A percentile compares a stretch with the other conserved stretches of the same genome.
These are phyloP conservation scores for Magnusiomyces paraingens DNA, from an alignment of 1,139 yeast genomes.

Conservation along the genomic window DNA sequence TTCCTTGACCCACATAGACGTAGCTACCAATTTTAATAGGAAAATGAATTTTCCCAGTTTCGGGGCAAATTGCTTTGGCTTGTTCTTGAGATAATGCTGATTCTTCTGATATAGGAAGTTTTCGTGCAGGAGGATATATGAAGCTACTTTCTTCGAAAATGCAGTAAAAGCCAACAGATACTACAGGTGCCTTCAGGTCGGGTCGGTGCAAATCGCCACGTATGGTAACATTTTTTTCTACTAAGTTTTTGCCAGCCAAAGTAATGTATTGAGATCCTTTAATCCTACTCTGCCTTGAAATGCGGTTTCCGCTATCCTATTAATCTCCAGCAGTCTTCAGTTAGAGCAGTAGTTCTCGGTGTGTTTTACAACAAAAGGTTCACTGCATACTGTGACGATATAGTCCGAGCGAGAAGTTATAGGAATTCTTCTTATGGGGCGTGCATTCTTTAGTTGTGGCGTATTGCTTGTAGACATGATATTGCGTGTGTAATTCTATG, in stretches of 20 bases:
- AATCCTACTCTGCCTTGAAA: constrained; percentile 44
- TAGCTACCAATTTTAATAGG: constrained; percentile 53
- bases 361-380: not conserved
- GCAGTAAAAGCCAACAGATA: constrained; percentile 50
- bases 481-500: too few relatives aligned
- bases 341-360: constrained; percentile 27
- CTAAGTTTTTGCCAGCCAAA: constrained; percentile 42
- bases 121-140: constrained; percentile 22
- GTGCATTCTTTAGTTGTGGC: not conserved
- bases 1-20: constrained; percentile 44
- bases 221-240: constrained; percentile 35
- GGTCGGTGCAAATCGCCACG: constrained; percentile 38
- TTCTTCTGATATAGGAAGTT: constrained; percentile 20
- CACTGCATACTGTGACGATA: constrained; percentile 25
- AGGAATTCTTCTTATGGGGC: not conserved
- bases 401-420: constrained; percentile 18
- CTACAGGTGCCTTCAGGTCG: constrained; percentile 34
- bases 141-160: constrained; percentile 25
- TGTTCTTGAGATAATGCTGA: constrained; percentile 35
- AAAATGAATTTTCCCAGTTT: constrained; percentile 20
- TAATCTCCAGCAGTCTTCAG: constrained; percentile 25
- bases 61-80: constrained; percentile 12
- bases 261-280: constrained; percentile 41
- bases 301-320: constrained; percentile 47
- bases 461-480: not conserved